These are phyloP conservation scores for Lolium rigidum DNA, from an alignment of 176 grass and related monocot species.

Conservation along the genomic window DNA sequence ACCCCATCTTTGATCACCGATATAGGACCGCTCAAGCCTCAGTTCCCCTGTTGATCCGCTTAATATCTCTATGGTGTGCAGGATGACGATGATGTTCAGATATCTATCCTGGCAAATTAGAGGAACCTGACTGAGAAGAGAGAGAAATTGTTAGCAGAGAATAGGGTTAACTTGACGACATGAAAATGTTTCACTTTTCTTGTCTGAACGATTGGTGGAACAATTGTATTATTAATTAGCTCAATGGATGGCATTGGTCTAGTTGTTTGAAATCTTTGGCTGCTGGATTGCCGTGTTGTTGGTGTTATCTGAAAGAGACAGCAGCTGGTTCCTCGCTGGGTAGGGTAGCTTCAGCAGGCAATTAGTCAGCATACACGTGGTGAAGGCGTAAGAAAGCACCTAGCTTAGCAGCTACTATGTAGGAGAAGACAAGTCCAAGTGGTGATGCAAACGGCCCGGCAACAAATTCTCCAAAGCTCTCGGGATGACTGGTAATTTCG, in stretches of 20 bases:
- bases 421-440: too few relatives aligned
- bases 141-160: not conserved
- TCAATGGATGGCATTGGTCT: not conserved
- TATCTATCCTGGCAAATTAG: not conserved
- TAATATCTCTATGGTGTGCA: not conserved
- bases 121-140: not conserved
- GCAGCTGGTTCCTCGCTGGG: not conserved
- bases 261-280: not conserved
- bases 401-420: not conserved
- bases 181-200: too few relatives aligned
- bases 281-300: not conserved
- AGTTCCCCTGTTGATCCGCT: not conserved
- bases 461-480: not conserved
- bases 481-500: not conserved
- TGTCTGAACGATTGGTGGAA: too few relatives aligned
- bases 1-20: conserved; percentile 54
- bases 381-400: conserved; percentile 10
- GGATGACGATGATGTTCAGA: not conserved
- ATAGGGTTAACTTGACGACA: too few relatives aligned
- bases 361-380: not conserved
- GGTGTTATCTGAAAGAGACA: not conserved
- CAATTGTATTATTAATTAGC: too few relatives aligned
- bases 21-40: not conserved
- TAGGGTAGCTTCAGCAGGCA: not conserved
- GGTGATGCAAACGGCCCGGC: not conserved